Evolutionary conservation across 495 filamentous ascomycete species (phyloP), one percentile per base, ranked within the genome.

Genomic region (Aspergillus sclerotioniger): DNA sequence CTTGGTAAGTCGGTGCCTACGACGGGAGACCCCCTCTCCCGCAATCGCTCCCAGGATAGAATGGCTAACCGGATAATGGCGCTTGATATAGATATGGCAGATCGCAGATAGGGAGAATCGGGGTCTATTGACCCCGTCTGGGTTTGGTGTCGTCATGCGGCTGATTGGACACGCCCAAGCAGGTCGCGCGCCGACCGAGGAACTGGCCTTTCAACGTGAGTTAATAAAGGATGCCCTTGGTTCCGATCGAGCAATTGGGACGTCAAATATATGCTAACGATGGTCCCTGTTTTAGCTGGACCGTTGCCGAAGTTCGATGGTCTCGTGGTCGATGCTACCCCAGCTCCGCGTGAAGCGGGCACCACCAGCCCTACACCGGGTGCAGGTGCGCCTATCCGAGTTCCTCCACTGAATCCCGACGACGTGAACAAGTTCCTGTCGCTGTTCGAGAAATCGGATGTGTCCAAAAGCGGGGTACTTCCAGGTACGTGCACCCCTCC

Each of bases 91-190:
- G 90, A 97, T 98, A 82, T 98, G 94, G 94, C 92, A 96, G 74
- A 92, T 98, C 67, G 95, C 94, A 54, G 94, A 98, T 74, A 91
- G 84, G 62, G 93, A 97, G 74, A 98, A 98, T 74, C 84, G 92
- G 58, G 94, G 95, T 57, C 86, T 97, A 51, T 80, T 98, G 67
- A 96, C 91, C 39, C 91, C 90, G 3, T 81, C 90, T 47, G 95
- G 92, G 63, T 98, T 98, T 72, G 88, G 90, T 29, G 80, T 96
- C 66, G 94, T 93, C 19, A 74, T 98, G 67, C 82, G 94, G 62
- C 84, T 98, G 75, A 98, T 98, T 67, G 94, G 91, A 57, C 92
- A 96, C 74, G 93, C 91, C 45, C 94, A 98, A 77, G 89, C 87
- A 67, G 88, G 89, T 56, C 84, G 87, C 65, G 82, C 87, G 62